These are phyloP conservation scores for Leucocoprinus leucothites DNA, from an alignment of 768 basidiomycete species.

Conservation along the genomic window DNA sequence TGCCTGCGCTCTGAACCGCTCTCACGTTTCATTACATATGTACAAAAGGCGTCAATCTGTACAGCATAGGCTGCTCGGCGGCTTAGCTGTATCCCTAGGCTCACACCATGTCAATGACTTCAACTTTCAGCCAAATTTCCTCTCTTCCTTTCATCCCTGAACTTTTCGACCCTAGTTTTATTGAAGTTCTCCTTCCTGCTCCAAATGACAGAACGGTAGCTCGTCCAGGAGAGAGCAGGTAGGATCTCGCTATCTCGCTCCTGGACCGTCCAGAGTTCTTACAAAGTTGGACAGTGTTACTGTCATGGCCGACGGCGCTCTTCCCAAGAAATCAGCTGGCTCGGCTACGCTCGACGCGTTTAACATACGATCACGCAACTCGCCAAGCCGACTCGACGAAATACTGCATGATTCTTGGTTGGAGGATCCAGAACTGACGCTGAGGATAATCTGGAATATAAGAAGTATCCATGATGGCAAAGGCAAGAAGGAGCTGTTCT, in stretches of 20 bases:
- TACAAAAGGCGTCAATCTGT: not conserved
- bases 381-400: conserved; percentile 20
- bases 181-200: conserved; percentile 52
- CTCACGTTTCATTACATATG: too few relatives aligned
- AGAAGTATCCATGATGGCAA: conserved; percentile 73
- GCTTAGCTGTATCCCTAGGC: not conserved
- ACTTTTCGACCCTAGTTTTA: conserved; percentile 52
- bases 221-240: not conserved
- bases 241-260: too few relatives aligned
- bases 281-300: conserved; percentile 31
- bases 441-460: conserved; percentile 65
- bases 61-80: not conserved
- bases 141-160: conserved; percentile 57
- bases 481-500: conserved; percentile 57
- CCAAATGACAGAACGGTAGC: not conserved
- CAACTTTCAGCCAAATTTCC: not conserved
- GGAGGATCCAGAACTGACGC: conserved; percentile 54
- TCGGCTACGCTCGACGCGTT: conserved; percentile 59
- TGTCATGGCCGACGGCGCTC: conserved; percentile 36
- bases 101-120: not conserved
- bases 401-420: conserved; percentile 51
- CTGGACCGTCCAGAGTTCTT: too few relatives aligned
- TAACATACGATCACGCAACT: conserved; percentile 19
- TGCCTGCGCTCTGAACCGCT: too few relatives aligned
- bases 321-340: conserved; percentile 47